Conservation (phyloP, 495 filamentous ascomycete species). For the Niebla homalea region DNA sequence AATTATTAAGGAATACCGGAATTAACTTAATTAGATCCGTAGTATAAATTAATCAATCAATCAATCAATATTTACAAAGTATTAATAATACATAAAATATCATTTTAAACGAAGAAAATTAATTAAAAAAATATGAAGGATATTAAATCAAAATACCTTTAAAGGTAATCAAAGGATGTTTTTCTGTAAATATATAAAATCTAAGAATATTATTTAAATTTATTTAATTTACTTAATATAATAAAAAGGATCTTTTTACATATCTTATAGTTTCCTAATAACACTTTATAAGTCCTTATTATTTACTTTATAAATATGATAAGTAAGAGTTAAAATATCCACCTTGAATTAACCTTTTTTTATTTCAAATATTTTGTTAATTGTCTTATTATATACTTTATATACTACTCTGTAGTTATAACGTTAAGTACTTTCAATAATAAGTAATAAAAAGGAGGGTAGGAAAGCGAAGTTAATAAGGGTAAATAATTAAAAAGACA, state of each 20-base stretch:
- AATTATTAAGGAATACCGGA: too few species aligned
- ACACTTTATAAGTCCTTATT: not conserved
- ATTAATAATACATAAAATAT: not conserved
- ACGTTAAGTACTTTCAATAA: not conserved
- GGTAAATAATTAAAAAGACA: too few species aligned
- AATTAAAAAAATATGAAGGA: constrained; percentile 5
- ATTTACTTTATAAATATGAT: not conserved
- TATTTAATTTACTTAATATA: not conserved
- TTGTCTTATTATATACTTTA: constrained; percentile 3
- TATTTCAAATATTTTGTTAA: not conserved
- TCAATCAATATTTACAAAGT: not conserved
- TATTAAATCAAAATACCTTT: constrained; percentile 1
- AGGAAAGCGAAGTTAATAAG: too few species aligned
- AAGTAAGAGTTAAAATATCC: not conserved
- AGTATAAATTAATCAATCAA: too few species aligned
- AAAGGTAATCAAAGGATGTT: constrained; percentile 3
- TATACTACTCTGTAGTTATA: constrained; percentile 5
- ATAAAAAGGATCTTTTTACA: not conserved
- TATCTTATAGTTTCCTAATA: not conserved
- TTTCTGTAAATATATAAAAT: constrained; percentile 2
- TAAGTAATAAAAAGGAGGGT: not conserved
- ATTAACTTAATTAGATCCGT: too few species aligned
- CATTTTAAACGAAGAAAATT: not conserved
- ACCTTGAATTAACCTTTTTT: not conserved
- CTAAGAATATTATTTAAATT: constrained; percentile 1